Percentiles rank a stretch among this genome's conserved stretches.
These are phyloP conservation scores for Cardamine resedifolia DNA, from an alignment of 345 rosid species.

Conservation along the genomic window DNA sequence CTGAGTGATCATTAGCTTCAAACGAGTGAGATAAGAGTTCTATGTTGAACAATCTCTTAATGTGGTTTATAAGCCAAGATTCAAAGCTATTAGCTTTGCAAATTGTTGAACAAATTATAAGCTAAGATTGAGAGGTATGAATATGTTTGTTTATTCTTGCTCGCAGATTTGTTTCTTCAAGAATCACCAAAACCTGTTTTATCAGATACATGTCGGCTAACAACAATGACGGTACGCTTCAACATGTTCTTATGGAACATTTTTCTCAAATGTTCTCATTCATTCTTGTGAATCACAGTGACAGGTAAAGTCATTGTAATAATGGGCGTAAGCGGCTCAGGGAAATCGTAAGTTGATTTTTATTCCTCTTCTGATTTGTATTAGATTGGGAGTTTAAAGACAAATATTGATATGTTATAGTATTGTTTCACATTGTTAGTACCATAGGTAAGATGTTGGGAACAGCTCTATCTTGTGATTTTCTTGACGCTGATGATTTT, in stretches of 20 bases:
- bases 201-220: slow-evolving; percentile 12
- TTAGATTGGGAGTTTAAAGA: not conserved
- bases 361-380: not conserved
- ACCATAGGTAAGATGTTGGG: slow-evolving; percentile 71
- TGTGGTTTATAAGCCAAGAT: not conserved
- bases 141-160: not conserved
- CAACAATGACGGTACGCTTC: slow-evolving; percentile 27
- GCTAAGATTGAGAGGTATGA: not conserved
- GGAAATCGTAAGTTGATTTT: slow-evolving; percentile 60
- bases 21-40: not conserved
- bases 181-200: not conserved
- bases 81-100: not conserved
- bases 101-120: not conserved
- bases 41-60: not conserved
- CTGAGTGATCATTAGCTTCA: slow-evolving; percentile 2
- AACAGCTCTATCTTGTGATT: slow-evolving; percentile 50
- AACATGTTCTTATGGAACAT: not conserved
- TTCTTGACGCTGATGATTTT: slow-evolving; percentile 87
- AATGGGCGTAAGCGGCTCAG: slow-evolving; percentile 82
- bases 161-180: slow-evolving; percentile 22
- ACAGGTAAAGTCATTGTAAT: slow-evolving; percentile 53
- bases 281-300: slow-evolving; percentile 10
- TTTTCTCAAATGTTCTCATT: not conserved
- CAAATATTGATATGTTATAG: not conserved
- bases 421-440: slow-evolving; percentile 37